These are phyloP conservation scores for Acacia melanoxylon DNA, from an alignment of 306 rosid genomes.

Conservation along the genomic window DNA sequence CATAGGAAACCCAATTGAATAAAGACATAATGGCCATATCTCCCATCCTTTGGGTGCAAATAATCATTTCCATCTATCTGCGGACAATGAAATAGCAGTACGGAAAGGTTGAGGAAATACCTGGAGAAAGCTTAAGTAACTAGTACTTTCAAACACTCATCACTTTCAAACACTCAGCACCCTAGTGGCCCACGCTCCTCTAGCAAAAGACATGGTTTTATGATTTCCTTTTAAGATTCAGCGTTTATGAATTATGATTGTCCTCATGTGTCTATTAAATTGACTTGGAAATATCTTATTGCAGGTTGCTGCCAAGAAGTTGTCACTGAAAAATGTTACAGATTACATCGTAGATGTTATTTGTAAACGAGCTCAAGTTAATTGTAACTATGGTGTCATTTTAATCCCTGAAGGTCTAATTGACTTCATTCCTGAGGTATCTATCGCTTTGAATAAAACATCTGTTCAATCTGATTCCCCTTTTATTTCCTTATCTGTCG, in stretches of 20 bases:
- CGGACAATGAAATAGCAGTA: neutral
- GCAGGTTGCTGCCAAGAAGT: conserved; percentile 96
- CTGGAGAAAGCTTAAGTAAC: conserved; percentile 22
- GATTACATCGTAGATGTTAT: conserved; percentile 88
- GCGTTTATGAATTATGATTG: neutral
- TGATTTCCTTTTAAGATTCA: conserved; percentile 10
- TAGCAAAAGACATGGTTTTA: neutral
- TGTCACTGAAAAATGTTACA: conserved; percentile 90
- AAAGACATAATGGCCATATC: conserved; percentile 12
- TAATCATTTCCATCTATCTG: no score
- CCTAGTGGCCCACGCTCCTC: neutral
- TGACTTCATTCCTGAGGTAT: conserved; percentile 99
- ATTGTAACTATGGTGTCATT: conserved; percentile 91
- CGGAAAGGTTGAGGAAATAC: conserved; percentile 26
- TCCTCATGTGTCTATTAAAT: neutral
- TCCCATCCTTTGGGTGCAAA: neutral
- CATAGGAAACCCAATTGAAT: no score
- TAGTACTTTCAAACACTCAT: conserved; percentile 1
- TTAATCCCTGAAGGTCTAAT: conserved; percentile 98
- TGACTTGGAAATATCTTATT: conserved; percentile 34
- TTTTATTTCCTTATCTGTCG: neutral
- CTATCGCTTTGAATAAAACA: conserved; percentile 25
- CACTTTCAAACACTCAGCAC: neutral
- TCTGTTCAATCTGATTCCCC: neutral
- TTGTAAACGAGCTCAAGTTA: conserved; percentile 70